Percentiles rank a stretch among this genome's conserved stretches.
Evolutionary conservation across 2,329 filamentous ascomycete species (phyloP).

Genomic region (Colletotrichum cuscutae): DNA sequence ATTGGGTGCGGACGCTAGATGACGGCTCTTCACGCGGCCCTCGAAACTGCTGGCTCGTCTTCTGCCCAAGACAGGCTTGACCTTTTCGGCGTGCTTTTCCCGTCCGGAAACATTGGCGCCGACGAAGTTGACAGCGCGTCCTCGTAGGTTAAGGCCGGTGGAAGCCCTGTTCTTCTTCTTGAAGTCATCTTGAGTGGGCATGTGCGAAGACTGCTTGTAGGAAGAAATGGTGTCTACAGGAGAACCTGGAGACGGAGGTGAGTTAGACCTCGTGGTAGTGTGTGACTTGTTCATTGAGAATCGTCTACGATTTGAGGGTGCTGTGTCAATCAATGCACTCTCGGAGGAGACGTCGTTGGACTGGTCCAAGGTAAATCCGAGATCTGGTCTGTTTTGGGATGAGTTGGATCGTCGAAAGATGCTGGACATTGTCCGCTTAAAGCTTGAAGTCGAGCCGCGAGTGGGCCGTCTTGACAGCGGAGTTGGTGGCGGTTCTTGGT

Average conservation of each 20-base stretch:
- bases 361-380: constrained; percentile 36
- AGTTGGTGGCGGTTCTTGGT: constrained; percentile 41
- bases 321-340: constrained; percentile 30
- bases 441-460: constrained; percentile 54
- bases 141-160: constrained; percentile 61
- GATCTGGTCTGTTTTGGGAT: constrained; percentile 40
- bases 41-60: constrained; percentile 63
- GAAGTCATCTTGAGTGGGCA: constrained; percentile 58
- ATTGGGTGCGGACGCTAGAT: constrained; percentile 34
- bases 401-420: constrained; percentile 58
- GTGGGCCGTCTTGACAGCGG: constrained; percentile 53
- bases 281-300: constrained; percentile 60
- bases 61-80: constrained; percentile 37
- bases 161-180: constrained; percentile 61
- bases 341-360: constrained; percentile 38
- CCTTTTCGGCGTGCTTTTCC: constrained; percentile 41
- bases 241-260: constrained; percentile 61
- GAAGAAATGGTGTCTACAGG: constrained; percentile 53
- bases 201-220: constrained; percentile 41
- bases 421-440: constrained; percentile 61
- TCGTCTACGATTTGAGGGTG: constrained; percentile 23
- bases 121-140: constrained; percentile 60
- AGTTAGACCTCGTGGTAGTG: constrained; percentile 58
- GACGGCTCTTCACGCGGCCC: constrained; percentile 43
- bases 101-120: constrained; percentile 40